Conservation (phyloP, 331 rosid genomes). For the Quercus tomentella region DNA sequence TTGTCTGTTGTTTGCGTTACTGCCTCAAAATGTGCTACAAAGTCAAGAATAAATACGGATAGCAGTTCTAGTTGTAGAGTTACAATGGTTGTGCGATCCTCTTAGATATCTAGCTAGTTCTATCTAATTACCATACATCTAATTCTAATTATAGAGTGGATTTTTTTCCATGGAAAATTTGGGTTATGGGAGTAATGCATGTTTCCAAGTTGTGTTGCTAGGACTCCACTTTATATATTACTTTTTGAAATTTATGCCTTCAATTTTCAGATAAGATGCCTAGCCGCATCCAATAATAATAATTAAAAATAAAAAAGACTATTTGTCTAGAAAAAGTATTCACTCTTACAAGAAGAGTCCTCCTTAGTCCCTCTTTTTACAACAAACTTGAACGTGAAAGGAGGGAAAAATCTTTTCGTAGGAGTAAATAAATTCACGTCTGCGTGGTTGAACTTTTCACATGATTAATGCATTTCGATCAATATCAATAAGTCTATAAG, state of each 20-base stretch:
- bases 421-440: too few relatives aligned
- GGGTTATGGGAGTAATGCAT: not conserved
- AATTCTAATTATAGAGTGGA: too few relatives aligned
- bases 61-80: too few relatives aligned
- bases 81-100: too few relatives aligned
- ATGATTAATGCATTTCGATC: not conserved
- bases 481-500: too few relatives aligned
- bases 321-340: too few relatives aligned
- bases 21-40: not conserved
- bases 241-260: not conserved
- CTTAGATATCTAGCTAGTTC: too few relatives aligned
- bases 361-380: accelerated
- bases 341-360: accelerated
- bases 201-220: not conserved
- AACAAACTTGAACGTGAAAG: too few relatives aligned
- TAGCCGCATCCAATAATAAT: too few relatives aligned
- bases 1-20: not conserved
- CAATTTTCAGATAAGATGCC: not conserved
- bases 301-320: too few relatives aligned
- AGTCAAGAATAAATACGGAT: too few relatives aligned
- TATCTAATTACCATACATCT: too few relatives aligned
- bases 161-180: not conserved
- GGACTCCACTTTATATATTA: not conserved
- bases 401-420: accelerated
- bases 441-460: not conserved